Base-by-base conservation (phyloP, 371 early-diverging fungal species). In the Dichotomocladium elegans region DNA sequence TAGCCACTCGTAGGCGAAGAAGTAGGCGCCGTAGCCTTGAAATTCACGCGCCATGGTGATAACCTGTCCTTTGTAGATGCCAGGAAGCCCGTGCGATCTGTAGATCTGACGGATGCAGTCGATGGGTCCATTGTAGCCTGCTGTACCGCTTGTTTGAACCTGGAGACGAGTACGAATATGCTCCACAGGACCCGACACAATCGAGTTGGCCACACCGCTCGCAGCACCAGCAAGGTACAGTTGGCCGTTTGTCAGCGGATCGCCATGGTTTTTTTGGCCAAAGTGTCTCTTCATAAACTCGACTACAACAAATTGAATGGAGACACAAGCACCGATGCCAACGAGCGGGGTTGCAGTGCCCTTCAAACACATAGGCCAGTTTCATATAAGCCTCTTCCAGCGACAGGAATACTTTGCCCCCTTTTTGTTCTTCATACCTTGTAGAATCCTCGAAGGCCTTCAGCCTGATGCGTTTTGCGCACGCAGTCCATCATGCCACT, bases 111-210 rank as follows among this genome's bases (percentile, higher is more conserved):
- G 67, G 44, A 90, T 81, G 51, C 87, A 87, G 66, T 91, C 91
- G 19, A 86, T 58, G 7, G 90, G 86, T 1, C 90, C 89, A 46
- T 57, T 60, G 72, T 81, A 83, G 43, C 80, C 68, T 47, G 60
- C 51, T 35, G 30, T 62, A 41, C 58, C 68, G 4, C 24, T 27
- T 2, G 79, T 83, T 68, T 89, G 90, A 8, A 87, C 87, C 62
- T 90, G 90, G 51, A 90, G 77, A 54, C 89, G 84, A 17, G 84
- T 87, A 64, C 90, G 81, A 57, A 88, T 90, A 55, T 86, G 89
- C 65, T 94, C 94, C 3, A 94, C 88, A 4, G 93, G 94, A 51
- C 81, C 85, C 11, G 89, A 90, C 3, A 94, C 79, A 34, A 91
- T 60, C n/a, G 91, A 85, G 61, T 90, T 92, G 59, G 87, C 87